Evolutionary conservation across 1,284 basidiomycete genomes (phyloP), one percentile per base, ranked within the genome.

Genomic region (Trichosporon inkin): DNA sequence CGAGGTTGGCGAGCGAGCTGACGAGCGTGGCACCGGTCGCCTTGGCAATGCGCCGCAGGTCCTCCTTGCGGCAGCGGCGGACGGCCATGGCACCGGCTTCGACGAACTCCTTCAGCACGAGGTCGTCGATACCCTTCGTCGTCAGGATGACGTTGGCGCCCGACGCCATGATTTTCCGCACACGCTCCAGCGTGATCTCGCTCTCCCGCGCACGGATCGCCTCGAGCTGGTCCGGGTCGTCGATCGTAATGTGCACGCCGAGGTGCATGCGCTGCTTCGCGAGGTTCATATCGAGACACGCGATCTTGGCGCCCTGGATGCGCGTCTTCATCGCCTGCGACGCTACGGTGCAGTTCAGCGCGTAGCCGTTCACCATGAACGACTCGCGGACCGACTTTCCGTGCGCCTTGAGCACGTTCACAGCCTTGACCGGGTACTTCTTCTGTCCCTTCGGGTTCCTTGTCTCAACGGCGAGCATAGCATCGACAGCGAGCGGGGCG

Each of bases 31-130:
- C 96, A 49, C 96, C 96, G 0, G 95, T 98, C 6, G 96, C 95
- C 78, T 90, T 96, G 51, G 96, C 96, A 69, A 99, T 99, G 57
- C 96, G 87, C 61, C 93, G 86, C 56, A 99, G 83, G 76, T 99
- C 96, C 76, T 99, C 96, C 80, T 99, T 99, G 74, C 90, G 87
- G 82, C 96, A 99, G 71, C 96, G 84, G 66, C 96, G 87, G 57
- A 99, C 96, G 39, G 93, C 96, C 90, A 99, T 99, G 0, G 95
- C 96, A 41, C 96, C 96, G 14, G 93, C 95, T 81, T 99, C 96
- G 58, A 99, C 92, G 72, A 99, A 99, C 81, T 99, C 96, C 78
- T 99, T 99, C 70, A 99, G 81, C 77, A 93, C 96, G 34, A 99
- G 83, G 74, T 99, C 96, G 73, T 99, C 96, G 69, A 99, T 99